These are phyloP conservation scores for Pleurotus tuoliensis DNA, from an alignment of 768 basidiomycete genomes.

Conservation along the genomic window DNA sequence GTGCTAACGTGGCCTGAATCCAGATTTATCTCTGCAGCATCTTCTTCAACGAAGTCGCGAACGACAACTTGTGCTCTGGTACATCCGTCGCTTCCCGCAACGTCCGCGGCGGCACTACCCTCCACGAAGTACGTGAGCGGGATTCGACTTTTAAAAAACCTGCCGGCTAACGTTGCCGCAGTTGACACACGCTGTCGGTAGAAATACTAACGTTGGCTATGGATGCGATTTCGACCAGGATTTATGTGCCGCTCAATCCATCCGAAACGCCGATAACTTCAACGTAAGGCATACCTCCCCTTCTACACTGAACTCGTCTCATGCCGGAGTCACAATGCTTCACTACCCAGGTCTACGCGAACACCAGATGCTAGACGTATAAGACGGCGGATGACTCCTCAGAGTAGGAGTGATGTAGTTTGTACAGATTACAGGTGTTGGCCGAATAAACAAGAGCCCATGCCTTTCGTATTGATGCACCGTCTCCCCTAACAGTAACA, in stretches of 20 bases:
- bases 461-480: no score
- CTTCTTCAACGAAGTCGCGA: conserved; percentile 43
- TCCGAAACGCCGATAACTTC: conserved; percentile 43
- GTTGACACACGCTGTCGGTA: conserved; percentile 39
- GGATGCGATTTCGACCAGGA: conserved; percentile 38
- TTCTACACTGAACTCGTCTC: background rate
- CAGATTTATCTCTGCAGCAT: conserved; percentile 45
- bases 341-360: conserved; percentile 39
- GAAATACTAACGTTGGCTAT: conserved; percentile 37
- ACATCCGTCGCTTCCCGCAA: conserved; percentile 41
- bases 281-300: conserved; percentile 27
- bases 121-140: conserved; percentile 33
- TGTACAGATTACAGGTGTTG: no score
- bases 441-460: no score
- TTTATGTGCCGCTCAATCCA: conserved; percentile 27
- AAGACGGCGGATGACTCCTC: no score
- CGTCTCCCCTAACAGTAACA: no score
- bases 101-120: conserved; percentile 42
- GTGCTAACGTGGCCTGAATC: background rate
- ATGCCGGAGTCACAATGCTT: conserved; percentile 29
- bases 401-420: no score
- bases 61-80: conserved; percentile 34
- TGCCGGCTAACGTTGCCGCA: conserved; percentile 8
- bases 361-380: conserved; percentile 30
- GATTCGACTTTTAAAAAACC: background rate